Conservation (phyloP, 2,329 filamentous ascomycete genomes). For the Clarireedia monteithiana region DNA sequence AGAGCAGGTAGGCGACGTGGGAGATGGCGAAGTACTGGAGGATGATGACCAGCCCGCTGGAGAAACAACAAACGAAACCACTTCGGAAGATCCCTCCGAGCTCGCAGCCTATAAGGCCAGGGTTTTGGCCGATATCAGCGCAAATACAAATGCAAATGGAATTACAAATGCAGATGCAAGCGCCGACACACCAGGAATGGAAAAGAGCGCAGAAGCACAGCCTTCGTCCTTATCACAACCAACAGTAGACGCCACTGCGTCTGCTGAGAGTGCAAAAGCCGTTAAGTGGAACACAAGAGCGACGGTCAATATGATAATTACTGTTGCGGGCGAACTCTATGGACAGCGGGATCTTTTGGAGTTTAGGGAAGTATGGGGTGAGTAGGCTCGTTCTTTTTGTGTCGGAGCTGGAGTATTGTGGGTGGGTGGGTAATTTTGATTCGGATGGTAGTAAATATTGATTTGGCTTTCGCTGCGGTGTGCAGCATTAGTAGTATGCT, state of each 20-base stretch:
- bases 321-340: conserved; percentile 79
- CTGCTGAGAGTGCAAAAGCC: conserved; percentile 4
- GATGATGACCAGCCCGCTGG: not conserved
- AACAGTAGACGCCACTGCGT: not conserved
- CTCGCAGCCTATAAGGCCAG: not conserved
- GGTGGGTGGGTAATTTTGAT: not conserved
- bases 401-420: not conserved
- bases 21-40: not conserved
- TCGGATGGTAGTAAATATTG: too few species aligned
- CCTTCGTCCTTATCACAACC: not conserved
- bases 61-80: not conserved
- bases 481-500: too few species aligned
- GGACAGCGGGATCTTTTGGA: conserved; percentile 81
- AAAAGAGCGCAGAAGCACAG: not conserved
- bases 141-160: not conserved
- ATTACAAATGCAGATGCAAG: not conserved
- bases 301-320: conserved; percentile 90
- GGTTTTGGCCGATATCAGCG: not conserved
- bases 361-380: conserved; percentile 51
- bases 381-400: not conserved
- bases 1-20: conserved; percentile 18
- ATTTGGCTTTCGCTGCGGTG: too few species aligned
- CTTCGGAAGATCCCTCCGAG: not conserved
- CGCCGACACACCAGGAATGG: not conserved
- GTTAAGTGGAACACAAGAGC: conserved; percentile 39